phyloP scores from a whole-genome alignment of 768 basidiomycete genomes.

The Boletus tomentosulus region DNA sequence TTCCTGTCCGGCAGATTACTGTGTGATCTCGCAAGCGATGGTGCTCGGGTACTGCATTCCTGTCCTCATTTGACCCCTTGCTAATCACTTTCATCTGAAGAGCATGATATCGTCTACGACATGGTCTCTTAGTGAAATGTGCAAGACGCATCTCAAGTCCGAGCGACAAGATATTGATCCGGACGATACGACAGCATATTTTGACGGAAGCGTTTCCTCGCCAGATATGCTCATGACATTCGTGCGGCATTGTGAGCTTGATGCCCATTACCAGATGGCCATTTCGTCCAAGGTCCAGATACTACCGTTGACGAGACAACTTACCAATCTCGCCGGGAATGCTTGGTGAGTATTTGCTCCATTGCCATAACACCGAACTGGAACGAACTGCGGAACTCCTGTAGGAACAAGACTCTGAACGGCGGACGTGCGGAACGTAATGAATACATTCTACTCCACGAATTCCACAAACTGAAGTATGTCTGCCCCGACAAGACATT shows the following conservation, averaged over 20 bases:
- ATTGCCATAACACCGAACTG: neutral
- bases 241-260: slow-evolving; percentile 89
- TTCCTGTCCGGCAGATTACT: slow-evolving; percentile 83
- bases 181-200: slow-evolving; percentile 87
- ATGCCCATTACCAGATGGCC: slow-evolving; percentile 97
- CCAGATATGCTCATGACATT: slow-evolving; percentile 83
- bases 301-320: slow-evolving; percentile 84
- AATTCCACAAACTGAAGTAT: slow-evolving; percentile 94
- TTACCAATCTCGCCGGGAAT: slow-evolving; percentile 95
- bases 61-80: neutral
- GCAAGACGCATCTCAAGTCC: slow-evolving; percentile 78
- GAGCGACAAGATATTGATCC: slow-evolving; percentile 93
- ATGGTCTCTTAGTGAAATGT: slow-evolving; percentile 98
- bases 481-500: slow-evolving; percentile 94
- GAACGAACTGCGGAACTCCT: neutral
- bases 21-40: slow-evolving; percentile 92
- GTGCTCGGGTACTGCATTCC: slow-evolving; percentile 66
- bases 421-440: slow-evolving; percentile 98
- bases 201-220: slow-evolving; percentile 76
- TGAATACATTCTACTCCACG: slow-evolving; percentile 97
- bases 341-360: slow-evolving; percentile 63
- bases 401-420: slow-evolving; percentile 94
- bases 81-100: slow-evolving; percentile 35
- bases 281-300: slow-evolving; percentile 93
- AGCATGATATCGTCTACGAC: slow-evolving; percentile 97